These are phyloP conservation scores for Lipomyces sp. DNA, from an alignment of 805 yeast species.

Conservation along the genomic window DNA sequence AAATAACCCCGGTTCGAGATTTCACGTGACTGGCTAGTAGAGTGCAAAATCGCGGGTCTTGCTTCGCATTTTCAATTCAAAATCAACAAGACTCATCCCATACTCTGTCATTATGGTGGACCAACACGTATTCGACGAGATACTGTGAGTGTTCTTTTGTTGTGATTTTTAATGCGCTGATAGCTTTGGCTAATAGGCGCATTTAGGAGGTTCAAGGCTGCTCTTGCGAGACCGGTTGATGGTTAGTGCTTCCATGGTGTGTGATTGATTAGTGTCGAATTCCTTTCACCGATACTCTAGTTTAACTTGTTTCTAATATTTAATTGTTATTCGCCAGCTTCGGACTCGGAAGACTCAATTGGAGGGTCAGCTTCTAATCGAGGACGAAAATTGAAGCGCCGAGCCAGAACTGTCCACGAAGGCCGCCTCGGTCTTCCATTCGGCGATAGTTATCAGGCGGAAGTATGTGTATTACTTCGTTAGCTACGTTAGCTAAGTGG, in stretches of 20 bases:
- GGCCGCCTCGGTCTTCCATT: slow-evolving; percentile 40
- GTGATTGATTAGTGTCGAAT: too few species aligned
- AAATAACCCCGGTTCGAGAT: too few species aligned
- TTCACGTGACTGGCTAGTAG: too few species aligned
- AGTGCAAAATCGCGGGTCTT: too few species aligned
- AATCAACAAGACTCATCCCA: too few species aligned
- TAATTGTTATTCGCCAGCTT: too few species aligned
- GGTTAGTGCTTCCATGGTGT: too few species aligned
- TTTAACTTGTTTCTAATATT: too few species aligned
- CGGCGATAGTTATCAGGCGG: slow-evolving; percentile 30
- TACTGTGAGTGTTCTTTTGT: slow-evolving; percentile 20
- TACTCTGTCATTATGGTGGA: slow-evolving; percentile 21
- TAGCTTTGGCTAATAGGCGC: neutral
- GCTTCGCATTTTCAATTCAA: too few species aligned
- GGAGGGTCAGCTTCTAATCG: slow-evolving; percentile 46
- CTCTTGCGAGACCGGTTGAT: slow-evolving; percentile 35
- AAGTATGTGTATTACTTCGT: slow-evolving; percentile 24
- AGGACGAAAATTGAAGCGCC: slow-evolving; percentile 56
- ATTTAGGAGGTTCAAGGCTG: slow-evolving; percentile 37
- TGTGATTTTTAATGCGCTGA: neutral
- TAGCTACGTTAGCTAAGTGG: neutral
- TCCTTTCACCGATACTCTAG: too few species aligned
- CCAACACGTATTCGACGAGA: slow-evolving; percentile 25
- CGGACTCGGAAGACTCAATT: slow-evolving; percentile 35
- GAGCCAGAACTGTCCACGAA: slow-evolving; percentile 48